These are phyloP conservation scores for Fusarium virguliforme DNA, from an alignment of 2,329 filamentous ascomycete genomes.

Conservation along the genomic window DNA sequence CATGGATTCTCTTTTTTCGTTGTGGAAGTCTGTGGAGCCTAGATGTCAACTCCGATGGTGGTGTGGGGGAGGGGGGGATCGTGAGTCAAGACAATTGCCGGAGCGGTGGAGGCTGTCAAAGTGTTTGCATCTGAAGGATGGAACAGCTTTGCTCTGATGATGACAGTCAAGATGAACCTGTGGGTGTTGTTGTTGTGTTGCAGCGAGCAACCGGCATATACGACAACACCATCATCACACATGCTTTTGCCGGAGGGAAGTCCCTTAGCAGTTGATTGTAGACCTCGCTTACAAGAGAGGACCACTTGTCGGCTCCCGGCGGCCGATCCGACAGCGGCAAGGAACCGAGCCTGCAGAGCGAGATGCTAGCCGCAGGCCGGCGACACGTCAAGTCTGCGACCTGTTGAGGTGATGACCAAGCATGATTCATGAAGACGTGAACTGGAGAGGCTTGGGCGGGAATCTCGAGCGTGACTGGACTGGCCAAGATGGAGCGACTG, in stretches of 20 bases:
- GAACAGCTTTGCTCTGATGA: background rate
- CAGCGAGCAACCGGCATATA: background rate
- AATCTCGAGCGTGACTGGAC: background rate
- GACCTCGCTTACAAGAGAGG: slow-evolving; percentile 11
- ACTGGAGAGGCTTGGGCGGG: background rate
- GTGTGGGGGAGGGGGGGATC: slow-evolving; percentile 20
- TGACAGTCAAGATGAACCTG: background rate
- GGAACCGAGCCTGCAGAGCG: slow-evolving; percentile 16
- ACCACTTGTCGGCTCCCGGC: slow-evolving; percentile 20
- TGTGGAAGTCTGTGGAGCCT: slow-evolving; percentile 7
- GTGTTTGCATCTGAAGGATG: slow-evolving; percentile 34
- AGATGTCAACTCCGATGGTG: slow-evolving; percentile 6
- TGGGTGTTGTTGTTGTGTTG: slow-evolving; percentile 5
- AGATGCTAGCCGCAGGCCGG: slow-evolving; percentile 23
- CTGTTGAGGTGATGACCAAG: background rate
- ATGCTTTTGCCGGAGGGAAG: background rate
- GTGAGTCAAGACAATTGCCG: slow-evolving; percentile 13
- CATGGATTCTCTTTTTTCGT: slow-evolving; percentile 14
- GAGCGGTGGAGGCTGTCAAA: slow-evolving; percentile 28
- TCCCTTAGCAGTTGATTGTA: background rate
- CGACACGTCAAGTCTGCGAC: background rate
- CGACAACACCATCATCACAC: background rate
- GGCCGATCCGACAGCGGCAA: slow-evolving; percentile 13
- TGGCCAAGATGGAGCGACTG: background rate
- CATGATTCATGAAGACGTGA: slow-evolving; percentile 22